A percentile compares a stretch with the other conserved stretches of the same genome.
Evolutionary conservation across 2,329 filamentous ascomycete species (phyloP).

Genomic region (Diaporthe citriasiana): DNA sequence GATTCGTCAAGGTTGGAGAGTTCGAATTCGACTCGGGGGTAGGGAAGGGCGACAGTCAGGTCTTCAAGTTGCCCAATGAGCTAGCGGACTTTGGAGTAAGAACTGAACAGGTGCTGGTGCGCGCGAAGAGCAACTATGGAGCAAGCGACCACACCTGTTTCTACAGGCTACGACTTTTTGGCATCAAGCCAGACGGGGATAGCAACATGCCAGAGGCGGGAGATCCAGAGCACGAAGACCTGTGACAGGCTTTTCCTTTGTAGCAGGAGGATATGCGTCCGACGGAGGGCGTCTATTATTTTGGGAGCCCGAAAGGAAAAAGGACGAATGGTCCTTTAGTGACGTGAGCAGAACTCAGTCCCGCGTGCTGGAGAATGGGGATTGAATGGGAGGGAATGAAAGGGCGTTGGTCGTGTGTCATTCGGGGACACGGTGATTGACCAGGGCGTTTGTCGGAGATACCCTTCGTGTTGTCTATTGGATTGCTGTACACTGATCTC

Average conservation of each 20-base stretch:
- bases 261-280: not conserved
- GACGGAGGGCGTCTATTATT: not conserved
- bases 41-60: slow-evolving; percentile 58
- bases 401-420: slow-evolving; percentile 10
- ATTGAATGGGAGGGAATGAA: not conserved
- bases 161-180: slow-evolving; percentile 74
- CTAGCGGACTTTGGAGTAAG: slow-evolving; percentile 61
- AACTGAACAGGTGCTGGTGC: slow-evolving; percentile 67
- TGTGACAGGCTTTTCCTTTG: not conserved
- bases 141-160: slow-evolving; percentile 73
- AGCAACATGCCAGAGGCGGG: slow-evolving; percentile 5
- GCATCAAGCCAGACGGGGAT: slow-evolving; percentile 50
- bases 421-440: not conserved
- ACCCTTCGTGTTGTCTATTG: slow-evolving; percentile 30
- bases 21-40: slow-evolving; percentile 67
- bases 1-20: slow-evolving; percentile 69
- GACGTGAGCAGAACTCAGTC: not conserved
- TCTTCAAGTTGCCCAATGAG: slow-evolving; percentile 67
- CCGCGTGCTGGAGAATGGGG: too few species aligned
- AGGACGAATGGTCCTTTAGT: not conserved
- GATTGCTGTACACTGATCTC: slow-evolving; percentile 18
- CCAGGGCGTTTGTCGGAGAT: slow-evolving; percentile 25
- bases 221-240: slow-evolving; percentile 3
- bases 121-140: slow-evolving; percentile 72
- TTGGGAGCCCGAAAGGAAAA: not conserved